Conservation (phyloP, 805 yeast species). For the Teunomyces funiuensis region DNA sequence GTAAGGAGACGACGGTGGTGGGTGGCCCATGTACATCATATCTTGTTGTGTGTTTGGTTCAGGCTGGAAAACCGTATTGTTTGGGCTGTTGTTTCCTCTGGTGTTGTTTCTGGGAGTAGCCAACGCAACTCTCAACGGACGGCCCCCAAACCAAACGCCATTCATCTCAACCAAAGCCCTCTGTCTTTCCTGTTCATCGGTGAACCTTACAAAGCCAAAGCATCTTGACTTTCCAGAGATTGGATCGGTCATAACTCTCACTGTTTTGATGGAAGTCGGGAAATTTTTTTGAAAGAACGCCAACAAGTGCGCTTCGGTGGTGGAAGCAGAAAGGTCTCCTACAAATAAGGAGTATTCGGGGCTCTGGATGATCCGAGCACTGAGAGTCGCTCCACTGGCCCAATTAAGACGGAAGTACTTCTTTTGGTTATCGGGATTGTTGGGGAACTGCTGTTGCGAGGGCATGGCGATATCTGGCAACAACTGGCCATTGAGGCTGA, state of each 20-base stretch:
- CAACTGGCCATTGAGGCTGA: slow-evolving; percentile 62
- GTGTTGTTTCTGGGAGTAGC: slow-evolving; percentile 64
- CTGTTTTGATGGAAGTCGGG: slow-evolving; percentile 67
- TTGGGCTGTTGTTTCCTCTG: slow-evolving; percentile 4
- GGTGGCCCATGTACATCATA: slow-evolving; percentile 14
- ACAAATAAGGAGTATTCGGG: slow-evolving; percentile 79
- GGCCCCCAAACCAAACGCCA: slow-evolving; percentile 77
- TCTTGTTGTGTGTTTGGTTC: slow-evolving; percentile 14
- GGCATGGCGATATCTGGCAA: slow-evolving; percentile 59
- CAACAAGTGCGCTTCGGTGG: slow-evolving; percentile 76
- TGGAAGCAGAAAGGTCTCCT: slow-evolving; percentile 77
- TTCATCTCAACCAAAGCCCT: slow-evolving; percentile 73
- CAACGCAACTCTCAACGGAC: slow-evolving; percentile 72
- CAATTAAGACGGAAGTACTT: slow-evolving; percentile 74
- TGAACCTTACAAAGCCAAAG: slow-evolving; percentile 78
- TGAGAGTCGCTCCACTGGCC: slow-evolving; percentile 80
- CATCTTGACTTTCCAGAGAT: slow-evolving; percentile 74
- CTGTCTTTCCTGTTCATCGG: slow-evolving; percentile 66
- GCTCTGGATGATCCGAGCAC: slow-evolving; percentile 67
- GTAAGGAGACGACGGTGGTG: slow-evolving; percentile 10
- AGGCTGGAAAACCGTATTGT: slow-evolving; percentile 5
- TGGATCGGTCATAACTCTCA: slow-evolving; percentile 84
- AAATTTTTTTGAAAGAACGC: slow-evolving; percentile 69
- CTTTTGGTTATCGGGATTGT: slow-evolving; percentile 48
- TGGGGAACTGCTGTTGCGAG: slow-evolving; percentile 38